These are phyloP conservation scores for Aureobasidium sp. DNA, from an alignment of 2,329 filamentous ascomycete genomes.

Conservation along the genomic window DNA sequence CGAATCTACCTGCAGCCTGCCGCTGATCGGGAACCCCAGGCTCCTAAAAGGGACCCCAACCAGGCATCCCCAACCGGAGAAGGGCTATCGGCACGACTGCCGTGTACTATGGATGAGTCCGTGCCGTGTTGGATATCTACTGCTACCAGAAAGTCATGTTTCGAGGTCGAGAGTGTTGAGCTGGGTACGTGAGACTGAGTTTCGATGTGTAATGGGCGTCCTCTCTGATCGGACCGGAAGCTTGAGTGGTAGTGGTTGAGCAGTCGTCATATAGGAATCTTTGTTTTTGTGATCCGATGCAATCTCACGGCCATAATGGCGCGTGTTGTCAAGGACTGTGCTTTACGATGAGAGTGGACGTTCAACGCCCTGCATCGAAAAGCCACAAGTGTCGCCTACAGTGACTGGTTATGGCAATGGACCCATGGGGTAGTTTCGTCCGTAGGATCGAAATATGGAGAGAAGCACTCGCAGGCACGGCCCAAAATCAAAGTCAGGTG, in stretches of 20 bases:
- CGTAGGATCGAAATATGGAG: not conserved
- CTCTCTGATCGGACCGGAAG: not conserved
- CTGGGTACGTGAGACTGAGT: not conserved
- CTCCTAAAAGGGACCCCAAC: not conserved
- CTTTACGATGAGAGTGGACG: not conserved
- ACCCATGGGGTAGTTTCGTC: not conserved
- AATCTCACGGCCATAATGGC: not conserved
- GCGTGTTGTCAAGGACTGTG: not conserved
- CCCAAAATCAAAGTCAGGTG: not conserved
- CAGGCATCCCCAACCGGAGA: constrained; percentile 10
- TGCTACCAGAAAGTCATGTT: not conserved
- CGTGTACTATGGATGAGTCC: not conserved
- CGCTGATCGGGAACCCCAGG: constrained; percentile 6
- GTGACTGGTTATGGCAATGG: not conserved
- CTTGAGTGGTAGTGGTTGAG: not conserved
- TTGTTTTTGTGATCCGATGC: not conserved
- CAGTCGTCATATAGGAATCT: not conserved
- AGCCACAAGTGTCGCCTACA: not conserved
- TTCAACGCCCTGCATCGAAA: not conserved
- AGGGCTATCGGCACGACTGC: not conserved
- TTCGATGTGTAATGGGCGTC: not conserved
- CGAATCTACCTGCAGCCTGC: not conserved
- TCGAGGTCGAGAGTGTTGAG: not conserved
- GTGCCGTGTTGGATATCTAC: not conserved
- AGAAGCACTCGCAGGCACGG: not conserved